Conservation (phyloP, 257 asterid species). For the Linderniella brevidens region DNA sequence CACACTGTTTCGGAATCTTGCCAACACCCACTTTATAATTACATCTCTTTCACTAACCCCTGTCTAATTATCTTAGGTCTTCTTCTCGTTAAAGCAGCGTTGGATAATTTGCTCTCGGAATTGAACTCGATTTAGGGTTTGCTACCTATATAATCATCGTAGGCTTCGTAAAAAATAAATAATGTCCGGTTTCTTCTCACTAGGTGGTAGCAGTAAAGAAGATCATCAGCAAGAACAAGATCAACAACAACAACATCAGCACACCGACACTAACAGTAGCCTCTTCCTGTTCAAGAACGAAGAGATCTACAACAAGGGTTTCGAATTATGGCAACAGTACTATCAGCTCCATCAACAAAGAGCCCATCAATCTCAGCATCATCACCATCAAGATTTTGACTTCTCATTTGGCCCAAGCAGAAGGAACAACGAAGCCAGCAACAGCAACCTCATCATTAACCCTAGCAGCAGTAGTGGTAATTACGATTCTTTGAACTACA, state of each 20-base stretch:
- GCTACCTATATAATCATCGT: neutral
- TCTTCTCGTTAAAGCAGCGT: neutral
- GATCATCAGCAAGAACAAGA: neutral
- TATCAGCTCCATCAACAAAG: constrained; percentile 1
- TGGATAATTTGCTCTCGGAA: neutral
- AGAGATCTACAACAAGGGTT: constrained; percentile 9
- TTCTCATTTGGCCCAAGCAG: neutral
- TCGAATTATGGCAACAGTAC: constrained; percentile 8
- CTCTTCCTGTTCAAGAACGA: constrained; percentile 4
- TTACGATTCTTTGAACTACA: constrained; percentile 1
- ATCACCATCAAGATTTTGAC: neutral
- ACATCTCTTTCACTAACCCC: constrained; percentile 1
- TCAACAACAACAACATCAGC: neutral
- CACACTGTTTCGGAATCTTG: constrained; percentile 7
- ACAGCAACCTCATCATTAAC: neutral
- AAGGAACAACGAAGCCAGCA: neutral
- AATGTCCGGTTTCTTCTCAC: constrained; percentile 5
- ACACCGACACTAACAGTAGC: neutral
- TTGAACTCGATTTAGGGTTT: neutral
- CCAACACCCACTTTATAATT: constrained; percentile 2
- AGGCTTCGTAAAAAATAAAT: neutral
- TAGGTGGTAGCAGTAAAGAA: neutral
- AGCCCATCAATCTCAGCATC: neutral
- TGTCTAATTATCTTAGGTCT: constrained; percentile 7
- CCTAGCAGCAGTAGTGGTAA: neutral